Conservation (phyloP, 495 filamentous ascomycete genomes). For the Aspergillus steynii region DNA sequence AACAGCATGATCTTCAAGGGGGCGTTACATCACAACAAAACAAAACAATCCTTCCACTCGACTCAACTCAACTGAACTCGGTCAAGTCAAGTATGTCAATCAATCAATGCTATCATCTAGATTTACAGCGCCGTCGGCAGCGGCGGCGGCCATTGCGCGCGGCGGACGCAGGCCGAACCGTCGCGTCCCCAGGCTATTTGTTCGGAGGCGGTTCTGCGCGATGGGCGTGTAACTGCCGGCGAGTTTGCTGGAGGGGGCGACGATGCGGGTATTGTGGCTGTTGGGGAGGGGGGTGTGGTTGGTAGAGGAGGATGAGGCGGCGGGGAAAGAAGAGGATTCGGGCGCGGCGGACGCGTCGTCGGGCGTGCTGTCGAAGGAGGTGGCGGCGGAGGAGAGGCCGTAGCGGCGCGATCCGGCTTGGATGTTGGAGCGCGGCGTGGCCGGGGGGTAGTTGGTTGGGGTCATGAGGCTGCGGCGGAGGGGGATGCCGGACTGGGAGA, state of each 20-base stretch:
- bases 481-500: conserved; percentile 41
- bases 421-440: conserved; percentile 43
- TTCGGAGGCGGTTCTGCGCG: conserved; percentile 38
- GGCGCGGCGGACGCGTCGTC: conserved; percentile 30
- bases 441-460: conserved; percentile 36
- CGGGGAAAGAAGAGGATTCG: conserved; percentile 19
- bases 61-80: too few species aligned
- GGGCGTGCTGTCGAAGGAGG: conserved; percentile 2
- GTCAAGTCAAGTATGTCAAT: conserved; percentile 1
- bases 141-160: conserved; percentile 25
- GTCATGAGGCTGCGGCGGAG: conserved; percentile 46
- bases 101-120: conserved; percentile 42
- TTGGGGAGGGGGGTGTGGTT: too few species aligned
- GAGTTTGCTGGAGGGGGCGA: conserved; percentile 39
- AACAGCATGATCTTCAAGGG: neutral
- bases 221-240: conserved; percentile 47
- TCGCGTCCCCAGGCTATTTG: conserved; percentile 43
- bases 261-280: conserved; percentile 32
- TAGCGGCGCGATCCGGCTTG: conserved; percentile 52
- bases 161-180: conserved; percentile 37
- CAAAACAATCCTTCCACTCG: neutral
- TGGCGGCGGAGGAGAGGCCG: conserved; percentile 28
- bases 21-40: neutral
- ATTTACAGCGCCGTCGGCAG: conserved; percentile 30
- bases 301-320: too few species aligned